Evolutionary conservation across 2,329 filamentous ascomycete species (phyloP).

Genomic region (Eutypa lata): DNA sequence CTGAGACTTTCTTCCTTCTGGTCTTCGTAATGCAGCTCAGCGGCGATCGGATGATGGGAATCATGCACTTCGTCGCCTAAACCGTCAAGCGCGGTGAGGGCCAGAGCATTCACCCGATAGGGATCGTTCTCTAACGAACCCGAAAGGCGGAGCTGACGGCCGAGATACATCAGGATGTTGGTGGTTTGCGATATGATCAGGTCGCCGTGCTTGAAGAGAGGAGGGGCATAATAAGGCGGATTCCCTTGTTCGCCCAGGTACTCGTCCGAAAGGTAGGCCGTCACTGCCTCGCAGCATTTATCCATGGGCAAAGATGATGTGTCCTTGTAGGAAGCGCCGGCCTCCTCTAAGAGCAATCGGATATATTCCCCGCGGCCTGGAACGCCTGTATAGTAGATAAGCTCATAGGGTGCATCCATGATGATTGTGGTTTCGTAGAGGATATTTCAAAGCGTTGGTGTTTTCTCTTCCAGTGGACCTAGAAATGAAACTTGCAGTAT

Average conservation of each 20-base stretch:
- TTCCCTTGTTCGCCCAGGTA: constrained; percentile 48
- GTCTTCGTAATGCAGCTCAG: constrained; percentile 64
- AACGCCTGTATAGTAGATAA: constrained; percentile 66
- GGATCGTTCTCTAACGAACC: constrained; percentile 32
- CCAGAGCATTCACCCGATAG: constrained; percentile 59
- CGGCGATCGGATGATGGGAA: constrained; percentile 66
- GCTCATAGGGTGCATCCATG: constrained; percentile 46
- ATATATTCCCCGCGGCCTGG: constrained; percentile 72
- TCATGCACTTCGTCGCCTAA: constrained; percentile 70
- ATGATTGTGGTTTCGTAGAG: too few relatives aligned
- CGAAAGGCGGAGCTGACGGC: constrained; percentile 53
- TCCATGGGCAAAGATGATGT: constrained; percentile 31
- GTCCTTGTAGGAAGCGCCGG: constrained; percentile 62
- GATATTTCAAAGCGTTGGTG: too few relatives aligned
- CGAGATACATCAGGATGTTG: constrained; percentile 69
- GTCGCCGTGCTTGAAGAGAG: constrained; percentile 59
- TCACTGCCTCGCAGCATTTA: constrained; percentile 36
- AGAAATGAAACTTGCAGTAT: too few relatives aligned
- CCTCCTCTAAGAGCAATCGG: constrained; percentile 68
- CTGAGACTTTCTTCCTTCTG: constrained; percentile 64
- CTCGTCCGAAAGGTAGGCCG: constrained; percentile 43
- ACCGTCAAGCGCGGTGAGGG: constrained; percentile 66
- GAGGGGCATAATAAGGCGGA: constrained; percentile 62
- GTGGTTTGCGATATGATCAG: constrained; percentile 65
- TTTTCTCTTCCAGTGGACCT: too few relatives aligned